Percentiles rank a stretch among this genome's conserved stretches.
These are phyloP conservation scores for Colletotrichum sp. DNA, from an alignment of 2,329 filamentous ascomycete genomes.

Conservation along the genomic window DNA sequence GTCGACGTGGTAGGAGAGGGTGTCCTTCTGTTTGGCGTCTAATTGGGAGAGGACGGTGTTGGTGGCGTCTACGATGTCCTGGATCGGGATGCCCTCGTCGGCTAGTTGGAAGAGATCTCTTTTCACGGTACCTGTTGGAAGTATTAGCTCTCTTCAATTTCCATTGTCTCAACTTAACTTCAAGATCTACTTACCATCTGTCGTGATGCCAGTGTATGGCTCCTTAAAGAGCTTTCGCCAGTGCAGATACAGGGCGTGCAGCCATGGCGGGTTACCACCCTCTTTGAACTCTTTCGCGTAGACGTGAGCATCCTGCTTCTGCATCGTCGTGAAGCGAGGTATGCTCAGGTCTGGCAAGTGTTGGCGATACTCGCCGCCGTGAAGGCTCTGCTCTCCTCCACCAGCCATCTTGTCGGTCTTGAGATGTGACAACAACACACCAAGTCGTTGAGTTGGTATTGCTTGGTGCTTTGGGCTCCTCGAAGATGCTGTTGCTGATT, in stretches of 20 bases:
- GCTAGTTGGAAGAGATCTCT: slow-evolving; percentile 61
- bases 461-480: background rate
- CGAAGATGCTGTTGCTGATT: background rate
- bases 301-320: slow-evolving; percentile 65
- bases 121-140: slow-evolving; percentile 49
- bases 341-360: slow-evolving; percentile 67
- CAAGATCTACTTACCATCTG: slow-evolving; percentile 55
- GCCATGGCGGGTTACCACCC: slow-evolving; percentile 67
- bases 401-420: background rate
- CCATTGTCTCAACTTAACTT: background rate
- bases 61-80: slow-evolving; percentile 58
- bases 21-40: slow-evolving; percentile 50
- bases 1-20: slow-evolving; percentile 66
- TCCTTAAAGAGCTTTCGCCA: slow-evolving; percentile 66
- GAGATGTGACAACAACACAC: background rate
- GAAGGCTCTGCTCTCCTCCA: background rate
- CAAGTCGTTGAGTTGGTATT: background rate
- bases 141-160: background rate
- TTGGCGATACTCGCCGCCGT: slow-evolving; percentile 53
- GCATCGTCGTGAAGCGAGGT: slow-evolving; percentile 67
- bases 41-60: slow-evolving; percentile 51
- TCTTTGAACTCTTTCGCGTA: slow-evolving; percentile 68
- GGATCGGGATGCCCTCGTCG: slow-evolving; percentile 69
- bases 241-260: slow-evolving; percentile 64
- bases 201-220: slow-evolving; percentile 75